A percentile compares a stretch with the other conserved stretches of the same genome.
Evolutionary conservation across 1,284 basidiomycete species (phyloP).

Genomic region (Microbotryum violaceum): DNA sequence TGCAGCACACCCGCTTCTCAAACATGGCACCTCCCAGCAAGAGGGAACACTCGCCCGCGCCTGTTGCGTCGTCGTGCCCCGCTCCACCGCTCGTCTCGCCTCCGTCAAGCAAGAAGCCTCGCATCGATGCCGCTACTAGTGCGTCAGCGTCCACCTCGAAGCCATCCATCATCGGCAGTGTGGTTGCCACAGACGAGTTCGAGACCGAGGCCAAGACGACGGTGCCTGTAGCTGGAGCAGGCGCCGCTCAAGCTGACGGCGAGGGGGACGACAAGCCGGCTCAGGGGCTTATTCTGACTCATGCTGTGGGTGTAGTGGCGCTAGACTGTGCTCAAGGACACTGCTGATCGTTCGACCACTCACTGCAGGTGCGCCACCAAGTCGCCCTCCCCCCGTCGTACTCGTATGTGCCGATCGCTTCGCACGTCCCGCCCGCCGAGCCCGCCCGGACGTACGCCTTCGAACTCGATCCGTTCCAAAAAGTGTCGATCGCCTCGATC

Average conservation of each 20-base stretch:
- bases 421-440: conserved; percentile 84
- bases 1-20: no score
- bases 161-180: neutral
- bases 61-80: no score
- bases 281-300: conserved; percentile 42
- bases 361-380: conserved; percentile 71
- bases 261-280: conserved; percentile 11
- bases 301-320: conserved; percentile 53
- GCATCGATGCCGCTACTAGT: neutral
- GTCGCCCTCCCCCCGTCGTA: conserved; percentile 91
- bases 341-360: neutral
- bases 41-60: no score
- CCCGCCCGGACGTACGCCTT: conserved; percentile 93
- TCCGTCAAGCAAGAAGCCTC: no score
- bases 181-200: conserved; percentile 32
- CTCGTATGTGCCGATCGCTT: conserved; percentile 80
- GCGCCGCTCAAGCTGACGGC: neutral
- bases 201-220: conserved; percentile 33
- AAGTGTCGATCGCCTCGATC: conserved; percentile 87
- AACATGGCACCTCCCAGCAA: no score
- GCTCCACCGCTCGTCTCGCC: no score
- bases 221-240: conserved; percentile 6
- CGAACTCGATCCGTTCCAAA: conserved; percentile 94
- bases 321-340: no score
- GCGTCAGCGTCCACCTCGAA: neutral